Evolutionary conservation across 129 eudicot genomes (phyloP).

Genomic region (Helichrysum umbraculigerum): DNA sequence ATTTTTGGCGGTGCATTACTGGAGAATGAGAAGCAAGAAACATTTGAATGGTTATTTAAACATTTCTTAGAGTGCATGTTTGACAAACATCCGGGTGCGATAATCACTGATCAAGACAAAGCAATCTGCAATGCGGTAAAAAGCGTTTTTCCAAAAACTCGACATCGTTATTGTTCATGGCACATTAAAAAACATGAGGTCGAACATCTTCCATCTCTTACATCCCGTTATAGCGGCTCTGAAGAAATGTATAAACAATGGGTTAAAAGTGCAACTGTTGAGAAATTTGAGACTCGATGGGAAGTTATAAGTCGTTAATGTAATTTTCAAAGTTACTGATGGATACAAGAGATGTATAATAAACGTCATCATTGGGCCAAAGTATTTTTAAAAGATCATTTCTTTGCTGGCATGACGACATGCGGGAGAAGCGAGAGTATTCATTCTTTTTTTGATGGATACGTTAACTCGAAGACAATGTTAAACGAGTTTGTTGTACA

Average conservation of each 20-base stretch:
- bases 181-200: not conserved
- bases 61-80: not conserved
- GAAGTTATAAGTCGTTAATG: not conserved
- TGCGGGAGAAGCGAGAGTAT: not conserved
- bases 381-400: not conserved
- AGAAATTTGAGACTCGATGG: not conserved
- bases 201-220: not conserved
- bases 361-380: not conserved
- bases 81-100: not conserved
- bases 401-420: slow-evolving; percentile 1
- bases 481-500: too few species aligned
- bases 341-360: not conserved
- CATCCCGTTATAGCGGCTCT: not conserved
- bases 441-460: not conserved
- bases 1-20: not conserved
- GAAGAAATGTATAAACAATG: not conserved
- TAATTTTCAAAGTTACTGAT: not conserved
- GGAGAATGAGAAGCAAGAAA: not conserved
- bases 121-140: not conserved
- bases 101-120: not conserved
- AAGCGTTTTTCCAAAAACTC: not conserved
- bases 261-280: not conserved
- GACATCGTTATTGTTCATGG: not conserved
- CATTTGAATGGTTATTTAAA: not conserved
- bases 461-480: too few species aligned